Conservation (phyloP, 768 basidiomycete species). For the Lactarius quietus region DNA sequence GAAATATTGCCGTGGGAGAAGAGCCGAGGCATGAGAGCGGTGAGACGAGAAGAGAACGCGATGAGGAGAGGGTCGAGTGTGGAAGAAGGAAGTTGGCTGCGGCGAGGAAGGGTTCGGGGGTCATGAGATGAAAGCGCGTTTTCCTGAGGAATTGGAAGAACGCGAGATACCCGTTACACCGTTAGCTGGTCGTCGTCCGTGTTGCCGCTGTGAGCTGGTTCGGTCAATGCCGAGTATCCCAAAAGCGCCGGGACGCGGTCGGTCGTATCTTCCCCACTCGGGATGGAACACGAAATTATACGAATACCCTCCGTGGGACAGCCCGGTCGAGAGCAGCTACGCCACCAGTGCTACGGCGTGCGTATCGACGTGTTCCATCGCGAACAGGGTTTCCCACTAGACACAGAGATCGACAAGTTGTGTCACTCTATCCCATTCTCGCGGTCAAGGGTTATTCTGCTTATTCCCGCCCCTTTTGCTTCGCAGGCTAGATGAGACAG, state of each 20-base stretch:
- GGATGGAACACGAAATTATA: conserved; percentile 59
- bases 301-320: conserved; percentile 39
- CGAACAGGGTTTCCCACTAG: conserved; percentile 70
- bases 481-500: conserved; percentile 54
- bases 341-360: conserved; percentile 64
- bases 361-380: conserved; percentile 56
- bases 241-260: not conserved
- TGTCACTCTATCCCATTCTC: conserved; percentile 27
- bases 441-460: conserved; percentile 4
- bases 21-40: conserved; percentile 2
- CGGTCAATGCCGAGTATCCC: not conserved
- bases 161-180: too few relatives aligned
- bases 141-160: not conserved
- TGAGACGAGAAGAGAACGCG: conserved; percentile 13
- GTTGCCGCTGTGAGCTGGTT: not conserved
- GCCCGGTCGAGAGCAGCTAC: conserved; percentile 41
- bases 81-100: conserved; percentile 20
- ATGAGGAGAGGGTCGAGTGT: conserved; percentile 11
- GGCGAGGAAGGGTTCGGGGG: conserved; percentile 21
- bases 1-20: conserved; percentile 10
- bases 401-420: conserved; percentile 73
- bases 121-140: conserved; percentile 1
- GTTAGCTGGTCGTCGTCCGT: not conserved
- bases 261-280: too few relatives aligned
- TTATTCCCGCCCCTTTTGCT: conserved; percentile 20